Evolutionary conservation across 1,284 basidiomycete species (phyloP), one percentile per base, ranked within the genome.

Genomic region (Dichomitus squalens): DNA sequence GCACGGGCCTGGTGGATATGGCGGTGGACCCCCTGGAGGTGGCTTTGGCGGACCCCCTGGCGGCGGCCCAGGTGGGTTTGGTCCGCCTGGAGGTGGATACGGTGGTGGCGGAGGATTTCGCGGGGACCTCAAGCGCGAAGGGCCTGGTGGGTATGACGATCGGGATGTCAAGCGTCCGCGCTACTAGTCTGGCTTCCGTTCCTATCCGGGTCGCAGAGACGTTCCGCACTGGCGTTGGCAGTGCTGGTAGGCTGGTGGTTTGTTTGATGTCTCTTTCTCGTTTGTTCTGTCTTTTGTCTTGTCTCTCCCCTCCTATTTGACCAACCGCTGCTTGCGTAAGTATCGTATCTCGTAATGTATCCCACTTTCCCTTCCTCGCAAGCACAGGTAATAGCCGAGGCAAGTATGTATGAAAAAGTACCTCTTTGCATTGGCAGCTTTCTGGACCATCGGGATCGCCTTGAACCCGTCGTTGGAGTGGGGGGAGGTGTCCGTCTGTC

Each of bases 121-220:
- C 40, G 71, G 73, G 48, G 84, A 86, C 68, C 84, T 88, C 75
- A 90, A 90, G 73, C 83, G 88, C 64, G 79, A 81, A 70, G 83
- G 84, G 66, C 79, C 85, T 52, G 85, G 86, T 73, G 87, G 87
- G 67, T 87, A 82, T 73, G 90, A 91, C 68, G 91, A 92, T 73
- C 84, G 90, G 64, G 90, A 92, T 65, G 68, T 80, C 40, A 93
- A 93, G 76, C 87, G 92, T 68, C 85, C 87, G 68, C 84, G 92
- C 68, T 92, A 92, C 73, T 92, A 85, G 79, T 23, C 49, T 21
- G 25, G 36, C 36, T 52, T 18, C 35, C 43, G 54, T 35, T 38
- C 11, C 12, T 49, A 47, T 29, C 14, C 21, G 14, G 35, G 14
- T 39, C 39, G 41, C 54, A 36, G 35, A 29, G 44, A 36, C 36